Percentiles rank a stretch among this genome's conserved stretches.
Conservation (phyloP, 1,139 yeast genomes). For the Pichia sp. region DNA sequence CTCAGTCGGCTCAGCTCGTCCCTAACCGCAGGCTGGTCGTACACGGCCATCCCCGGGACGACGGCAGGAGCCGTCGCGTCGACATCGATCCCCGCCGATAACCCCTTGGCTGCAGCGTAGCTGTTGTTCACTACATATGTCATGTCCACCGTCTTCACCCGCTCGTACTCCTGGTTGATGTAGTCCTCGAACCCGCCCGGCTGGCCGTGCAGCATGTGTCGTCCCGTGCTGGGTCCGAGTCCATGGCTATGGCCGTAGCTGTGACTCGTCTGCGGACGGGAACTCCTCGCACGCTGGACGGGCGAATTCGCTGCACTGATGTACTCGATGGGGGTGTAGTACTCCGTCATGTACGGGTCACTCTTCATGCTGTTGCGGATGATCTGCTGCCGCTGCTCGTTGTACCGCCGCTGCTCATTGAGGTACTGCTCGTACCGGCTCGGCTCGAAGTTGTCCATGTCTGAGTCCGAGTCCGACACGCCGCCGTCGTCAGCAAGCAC, state of each 20-base stretch:
- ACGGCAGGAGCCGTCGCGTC: background rate
- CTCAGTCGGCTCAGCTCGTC: background rate
- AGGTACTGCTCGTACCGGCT: slow-evolving; percentile 11
- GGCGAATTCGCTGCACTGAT: background rate
- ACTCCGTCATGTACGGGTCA: slow-evolving; percentile 13
- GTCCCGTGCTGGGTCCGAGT: too few species aligned
- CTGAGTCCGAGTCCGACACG: background rate
- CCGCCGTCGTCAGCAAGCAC: background rate
- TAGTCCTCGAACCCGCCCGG: slow-evolving; percentile 2
- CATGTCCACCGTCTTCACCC: slow-evolving; percentile 8
- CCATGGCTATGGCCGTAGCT: background rate
- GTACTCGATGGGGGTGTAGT: background rate
- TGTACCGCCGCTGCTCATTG: background rate
- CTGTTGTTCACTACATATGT: slow-evolving; percentile 3
- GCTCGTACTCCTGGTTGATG: slow-evolving; percentile 4
- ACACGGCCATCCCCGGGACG: background rate
- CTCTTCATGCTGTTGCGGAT: slow-evolving; percentile 14
- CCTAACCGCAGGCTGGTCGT: background rate
- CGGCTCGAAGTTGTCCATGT: background rate
- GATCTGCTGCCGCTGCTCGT: slow-evolving; percentile 7
- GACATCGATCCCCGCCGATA: slow-evolving; percentile 8
- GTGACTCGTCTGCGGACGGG: background rate
- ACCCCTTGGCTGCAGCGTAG: slow-evolving; percentile 3
- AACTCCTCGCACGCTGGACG: background rate
- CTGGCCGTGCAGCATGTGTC: background rate